Evolutionary conservation across 1,139 yeast genomes (phyloP).

Genomic region (Suhomyces coccinellae): DNA sequence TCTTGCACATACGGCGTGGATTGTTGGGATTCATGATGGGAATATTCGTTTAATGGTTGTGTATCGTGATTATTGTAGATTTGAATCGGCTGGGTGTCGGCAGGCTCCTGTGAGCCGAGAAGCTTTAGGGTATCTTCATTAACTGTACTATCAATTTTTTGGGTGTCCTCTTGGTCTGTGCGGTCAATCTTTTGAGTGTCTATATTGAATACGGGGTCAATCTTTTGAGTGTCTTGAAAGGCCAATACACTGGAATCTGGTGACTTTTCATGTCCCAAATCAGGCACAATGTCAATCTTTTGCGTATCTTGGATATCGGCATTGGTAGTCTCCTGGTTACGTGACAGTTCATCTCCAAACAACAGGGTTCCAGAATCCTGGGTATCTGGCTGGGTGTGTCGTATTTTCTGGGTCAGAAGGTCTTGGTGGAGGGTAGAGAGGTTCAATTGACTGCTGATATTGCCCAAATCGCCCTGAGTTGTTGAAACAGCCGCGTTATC

Average conservation of each 20-base stretch:
- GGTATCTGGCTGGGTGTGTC: conserved; percentile 4
- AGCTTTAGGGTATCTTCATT: background rate
- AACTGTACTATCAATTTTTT: background rate
- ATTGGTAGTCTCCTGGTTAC: background rate
- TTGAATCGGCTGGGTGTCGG: background rate
- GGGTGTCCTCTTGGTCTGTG: background rate
- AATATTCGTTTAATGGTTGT: background rate
- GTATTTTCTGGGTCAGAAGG: conserved; percentile 2
- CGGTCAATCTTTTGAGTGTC: conserved; percentile 6
- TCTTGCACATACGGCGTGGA: background rate
- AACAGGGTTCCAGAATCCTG: conserved; percentile 3
- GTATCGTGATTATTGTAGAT: background rate
- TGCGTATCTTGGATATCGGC: background rate
- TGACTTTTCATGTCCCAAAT: no score
- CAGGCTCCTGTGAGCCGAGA: background rate
- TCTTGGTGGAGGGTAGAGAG: background rate
- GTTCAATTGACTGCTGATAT: background rate
- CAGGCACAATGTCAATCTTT: background rate
- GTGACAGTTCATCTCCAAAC: background rate
- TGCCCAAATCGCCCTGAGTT: background rate
- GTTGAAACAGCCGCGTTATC: background rate
- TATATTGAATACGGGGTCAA: no score
- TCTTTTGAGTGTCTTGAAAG: background rate
- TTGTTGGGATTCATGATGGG: background rate
- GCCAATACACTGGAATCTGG: no score